Evolutionary conservation across 139 green algal genomes (phyloP).

Genomic region (Nannochloris sp.): DNA sequence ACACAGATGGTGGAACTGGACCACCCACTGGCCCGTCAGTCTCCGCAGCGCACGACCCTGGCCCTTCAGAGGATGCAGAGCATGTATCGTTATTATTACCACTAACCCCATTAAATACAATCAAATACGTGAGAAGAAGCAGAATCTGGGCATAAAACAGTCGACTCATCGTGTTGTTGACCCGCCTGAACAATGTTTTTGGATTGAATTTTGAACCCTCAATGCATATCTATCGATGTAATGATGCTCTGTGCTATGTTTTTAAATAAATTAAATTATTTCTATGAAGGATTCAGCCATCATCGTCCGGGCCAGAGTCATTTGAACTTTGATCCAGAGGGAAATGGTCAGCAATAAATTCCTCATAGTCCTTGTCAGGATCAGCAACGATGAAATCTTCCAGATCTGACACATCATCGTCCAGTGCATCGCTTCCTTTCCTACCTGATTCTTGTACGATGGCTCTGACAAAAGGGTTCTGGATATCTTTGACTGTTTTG

Average conservation of each 20-base stretch:
- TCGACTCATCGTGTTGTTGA: too few species aligned
- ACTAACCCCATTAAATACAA: too few species aligned
- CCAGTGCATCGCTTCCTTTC: not conserved
- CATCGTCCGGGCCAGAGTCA: not conserved
- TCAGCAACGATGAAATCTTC: constrained; percentile 35
- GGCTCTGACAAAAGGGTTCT: constrained; percentile 19
- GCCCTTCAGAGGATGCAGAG: not conserved
- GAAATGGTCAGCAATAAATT: constrained; percentile 10
- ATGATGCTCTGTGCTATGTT: not conserved
- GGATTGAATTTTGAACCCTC: too few species aligned
- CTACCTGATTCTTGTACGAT: constrained; percentile 19
- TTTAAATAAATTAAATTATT: constrained; percentile 1
- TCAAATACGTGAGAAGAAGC: too few species aligned
- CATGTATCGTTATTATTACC: not conserved
- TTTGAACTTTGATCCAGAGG: constrained; percentile 3
- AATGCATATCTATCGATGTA: not conserved
- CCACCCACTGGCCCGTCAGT: not conserved
- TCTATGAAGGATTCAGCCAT: not conserved
- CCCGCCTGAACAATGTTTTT: too few species aligned
- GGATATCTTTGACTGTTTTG: constrained; percentile 6
- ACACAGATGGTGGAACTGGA: not conserved
- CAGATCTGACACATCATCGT: constrained; percentile 24
- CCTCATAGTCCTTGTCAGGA: constrained; percentile 2
- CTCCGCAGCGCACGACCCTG: not conserved
- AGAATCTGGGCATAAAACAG: too few species aligned